A percentile compares a stretch with the other conserved stretches of the same genome.
These are phyloP conservation scores for Metarhizium album DNA, from an alignment of 2,329 filamentous ascomycete genomes.

Conservation along the genomic window DNA sequence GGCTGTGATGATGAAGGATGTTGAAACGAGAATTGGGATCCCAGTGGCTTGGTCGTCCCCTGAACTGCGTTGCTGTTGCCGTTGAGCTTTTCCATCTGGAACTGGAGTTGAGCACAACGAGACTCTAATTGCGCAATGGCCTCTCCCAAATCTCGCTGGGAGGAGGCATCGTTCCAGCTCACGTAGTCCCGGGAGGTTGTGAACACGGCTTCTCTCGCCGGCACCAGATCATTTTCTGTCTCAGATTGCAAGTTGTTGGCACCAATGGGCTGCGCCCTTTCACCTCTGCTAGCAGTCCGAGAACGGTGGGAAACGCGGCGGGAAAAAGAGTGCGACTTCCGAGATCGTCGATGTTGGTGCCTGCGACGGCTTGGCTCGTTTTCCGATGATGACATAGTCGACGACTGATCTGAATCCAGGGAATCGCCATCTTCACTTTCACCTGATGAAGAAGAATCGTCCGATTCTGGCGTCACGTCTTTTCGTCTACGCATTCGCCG, in stretches of 20 bases:
- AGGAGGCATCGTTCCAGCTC: not conserved
- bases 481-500: not conserved
- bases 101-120: conserved; percentile 1
- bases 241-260: not conserved
- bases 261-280: not conserved
- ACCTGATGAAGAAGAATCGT: not conserved
- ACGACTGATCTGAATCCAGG: not conserved
- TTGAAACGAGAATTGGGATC: not conserved
- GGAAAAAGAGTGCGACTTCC: not conserved
- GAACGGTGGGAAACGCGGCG: not conserved
- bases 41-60: not conserved
- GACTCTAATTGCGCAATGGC: conserved; percentile 5
- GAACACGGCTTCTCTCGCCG: not conserved
- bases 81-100: conserved; percentile 1
- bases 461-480: not conserved
- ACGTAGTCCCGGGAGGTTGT: not conserved
- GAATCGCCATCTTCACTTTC: not conserved
- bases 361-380: not conserved
- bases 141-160: conserved; percentile 1
- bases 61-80: not conserved
- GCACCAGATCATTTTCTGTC: not conserved
- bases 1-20: not conserved
- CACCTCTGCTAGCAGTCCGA: not conserved
- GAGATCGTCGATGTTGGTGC: not conserved
- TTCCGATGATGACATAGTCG: not conserved